Conservation (phyloP, 768 basidiomycete genomes). For the Termitomyces sp. region DNA sequence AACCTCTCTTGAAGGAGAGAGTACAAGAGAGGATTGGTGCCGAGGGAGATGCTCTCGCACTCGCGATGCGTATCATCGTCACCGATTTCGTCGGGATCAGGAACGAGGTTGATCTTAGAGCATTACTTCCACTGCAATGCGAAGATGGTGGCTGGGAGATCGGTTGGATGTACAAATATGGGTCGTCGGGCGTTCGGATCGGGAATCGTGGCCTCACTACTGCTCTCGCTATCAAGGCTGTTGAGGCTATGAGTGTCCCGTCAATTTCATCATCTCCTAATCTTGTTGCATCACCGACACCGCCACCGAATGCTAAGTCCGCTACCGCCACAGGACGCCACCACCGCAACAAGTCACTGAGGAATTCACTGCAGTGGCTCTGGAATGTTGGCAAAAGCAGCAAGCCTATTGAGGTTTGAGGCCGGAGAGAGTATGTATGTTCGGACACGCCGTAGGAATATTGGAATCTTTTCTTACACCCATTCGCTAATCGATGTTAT, state of each 20-base stretch:
- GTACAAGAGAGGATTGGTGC: constrained; percentile 47
- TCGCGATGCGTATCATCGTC: constrained; percentile 53
- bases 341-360: constrained; percentile 22
- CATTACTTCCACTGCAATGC: constrained; percentile 43
- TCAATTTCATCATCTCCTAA: constrained; percentile 12
- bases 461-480: background rate
- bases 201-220: constrained; percentile 55
- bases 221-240: constrained; percentile 50
- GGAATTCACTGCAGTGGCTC: constrained; percentile 26
- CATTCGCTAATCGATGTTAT: background rate
- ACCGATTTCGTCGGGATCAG: constrained; percentile 37
- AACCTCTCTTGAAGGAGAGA: constrained; percentile 39
- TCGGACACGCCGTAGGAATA: background rate
- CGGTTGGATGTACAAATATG: constrained; percentile 57
- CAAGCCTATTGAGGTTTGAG: constrained; percentile 17
- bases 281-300: constrained; percentile 6
- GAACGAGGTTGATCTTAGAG: constrained; percentile 40
- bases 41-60: constrained; percentile 48
- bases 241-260: constrained; percentile 25
- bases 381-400: constrained; percentile 19
- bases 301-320: constrained; percentile 5
- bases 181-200: constrained; percentile 42
- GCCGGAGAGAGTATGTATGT: background rate
- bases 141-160: constrained; percentile 55
- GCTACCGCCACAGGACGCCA: constrained; percentile 13